Evolutionary conservation across 1,139 yeast species (phyloP).

Genomic region (Zygoascus meyerae): DNA sequence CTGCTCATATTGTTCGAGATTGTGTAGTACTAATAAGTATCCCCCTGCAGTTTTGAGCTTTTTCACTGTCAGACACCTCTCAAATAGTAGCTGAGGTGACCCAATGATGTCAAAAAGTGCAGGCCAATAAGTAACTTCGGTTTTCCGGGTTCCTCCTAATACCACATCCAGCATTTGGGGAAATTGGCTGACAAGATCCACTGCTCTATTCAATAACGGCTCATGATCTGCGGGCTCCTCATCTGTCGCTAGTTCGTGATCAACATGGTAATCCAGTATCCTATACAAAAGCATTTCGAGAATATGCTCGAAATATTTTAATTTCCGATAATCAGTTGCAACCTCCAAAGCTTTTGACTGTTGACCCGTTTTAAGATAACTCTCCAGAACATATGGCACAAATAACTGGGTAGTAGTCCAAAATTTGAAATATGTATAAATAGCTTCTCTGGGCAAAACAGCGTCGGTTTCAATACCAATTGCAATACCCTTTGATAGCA

Average conservation of each 20-base stretch:
- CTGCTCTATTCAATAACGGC: constrained; percentile 20
- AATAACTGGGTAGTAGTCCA: constrained; percentile 35
- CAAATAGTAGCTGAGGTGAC: constrained; percentile 36
- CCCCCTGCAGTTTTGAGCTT: constrained; percentile 40
- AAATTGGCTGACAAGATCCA: constrained; percentile 30
- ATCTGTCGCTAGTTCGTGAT: constrained; percentile 19
- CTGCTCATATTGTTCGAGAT: constrained; percentile 21
- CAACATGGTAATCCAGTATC: constrained; percentile 30
- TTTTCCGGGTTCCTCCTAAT: constrained; percentile 58
- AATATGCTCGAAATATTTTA: constrained; percentile 45
- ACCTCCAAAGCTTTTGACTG: constrained; percentile 29
- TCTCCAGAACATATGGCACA: constrained; percentile 33
- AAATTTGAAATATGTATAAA: constrained; percentile 33
- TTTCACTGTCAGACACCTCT: constrained; percentile 32
- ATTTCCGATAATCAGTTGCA: constrained; percentile 37
- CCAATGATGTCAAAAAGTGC: constrained; percentile 43
- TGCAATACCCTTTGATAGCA: constrained; percentile 37
- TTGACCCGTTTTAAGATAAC: constrained; percentile 26
- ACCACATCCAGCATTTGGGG: constrained; percentile 43
- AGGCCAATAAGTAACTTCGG: constrained; percentile 59
- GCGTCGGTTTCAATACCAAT: constrained; percentile 38
- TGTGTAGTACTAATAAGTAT: constrained; percentile 37
- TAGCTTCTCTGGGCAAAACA: constrained; percentile 31
- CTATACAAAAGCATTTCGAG: constrained; percentile 43
- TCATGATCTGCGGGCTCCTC: constrained; percentile 22